Evolutionary conservation across 345 rosid genomes (phyloP).

Genomic region (Luvunga scandens): DNA sequence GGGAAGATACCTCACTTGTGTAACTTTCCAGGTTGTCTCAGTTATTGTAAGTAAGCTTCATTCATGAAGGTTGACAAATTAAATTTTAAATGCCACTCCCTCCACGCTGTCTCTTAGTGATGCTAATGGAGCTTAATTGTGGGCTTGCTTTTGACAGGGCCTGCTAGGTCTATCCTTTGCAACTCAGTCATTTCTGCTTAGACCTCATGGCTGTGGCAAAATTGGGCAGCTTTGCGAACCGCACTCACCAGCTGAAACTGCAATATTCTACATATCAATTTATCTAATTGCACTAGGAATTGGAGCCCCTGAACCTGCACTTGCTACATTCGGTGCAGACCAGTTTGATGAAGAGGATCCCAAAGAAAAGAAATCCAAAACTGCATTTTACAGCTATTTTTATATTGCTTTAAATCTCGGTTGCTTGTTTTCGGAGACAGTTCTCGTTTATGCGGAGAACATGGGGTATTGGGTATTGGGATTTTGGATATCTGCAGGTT

Average conservation of each 20-base stretch:
- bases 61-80: no score
- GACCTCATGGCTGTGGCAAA: slow-evolving; percentile 31
- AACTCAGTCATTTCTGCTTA: slow-evolving; percentile 22
- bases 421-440: slow-evolving; percentile 37
- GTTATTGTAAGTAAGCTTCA: neutral
- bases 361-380: slow-evolving; percentile 31
- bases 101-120: no score
- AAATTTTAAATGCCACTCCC: no score
- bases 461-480: slow-evolving; percentile 37
- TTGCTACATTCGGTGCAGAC: slow-evolving; percentile 39
- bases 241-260: slow-evolving; percentile 16
- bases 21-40: slow-evolving; percentile 22
- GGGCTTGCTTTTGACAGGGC: slow-evolving; percentile 22
- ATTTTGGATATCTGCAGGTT: slow-evolving; percentile 29
- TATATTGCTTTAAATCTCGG: slow-evolving; percentile 38
- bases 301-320: slow-evolving; percentile 30
- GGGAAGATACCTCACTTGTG: slow-evolving; percentile 39
- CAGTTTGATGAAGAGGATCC: slow-evolving; percentile 43
- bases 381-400: slow-evolving; percentile 38
- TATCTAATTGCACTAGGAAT: slow-evolving; percentile 31
- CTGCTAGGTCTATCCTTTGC: slow-evolving; percentile 15
- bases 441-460: slow-evolving; percentile 32
- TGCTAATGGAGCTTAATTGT: no score
- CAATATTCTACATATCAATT: slow-evolving; percentile 27
- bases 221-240: slow-evolving; percentile 23